A percentile compares a stretch with the other conserved stretches of the same genome.
Evolutionary conservation across 805 yeast genomes (phyloP).

Genomic region (Sugiyamaella americana): DNA sequence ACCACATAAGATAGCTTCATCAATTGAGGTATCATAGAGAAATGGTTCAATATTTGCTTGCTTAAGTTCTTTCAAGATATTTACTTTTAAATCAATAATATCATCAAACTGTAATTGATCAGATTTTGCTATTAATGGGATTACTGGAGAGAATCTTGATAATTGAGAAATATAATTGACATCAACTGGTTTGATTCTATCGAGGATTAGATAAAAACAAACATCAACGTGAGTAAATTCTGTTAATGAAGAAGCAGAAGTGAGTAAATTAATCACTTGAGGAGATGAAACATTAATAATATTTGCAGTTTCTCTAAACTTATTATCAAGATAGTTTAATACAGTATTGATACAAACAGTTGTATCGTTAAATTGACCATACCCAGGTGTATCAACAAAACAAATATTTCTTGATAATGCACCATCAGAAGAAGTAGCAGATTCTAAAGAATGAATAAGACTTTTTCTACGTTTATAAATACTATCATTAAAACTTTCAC

Average conservation of each 20-base stretch:
- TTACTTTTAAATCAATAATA: constrained; percentile 13
- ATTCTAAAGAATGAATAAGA: constrained; percentile 13
- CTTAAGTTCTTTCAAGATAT: constrained; percentile 15
- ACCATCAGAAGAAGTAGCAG: constrained; percentile 14
- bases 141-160: constrained; percentile 19
- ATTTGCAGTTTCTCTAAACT: constrained; percentile 20
- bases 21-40: constrained; percentile 16
- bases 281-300: constrained; percentile 20
- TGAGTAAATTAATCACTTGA: constrained; percentile 16
- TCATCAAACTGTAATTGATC: constrained; percentile 15
- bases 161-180: constrained; percentile 17
- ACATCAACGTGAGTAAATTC: constrained; percentile 24
- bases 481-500: too few relatives aligned
- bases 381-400: constrained; percentile 23
- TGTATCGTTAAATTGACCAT: constrained; percentile 15
- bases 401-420: constrained; percentile 22
- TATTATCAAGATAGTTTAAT: constrained; percentile 20
- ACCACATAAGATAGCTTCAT: constrained; percentile 16
- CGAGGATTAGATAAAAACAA: constrained; percentile 20
- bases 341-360: constrained; percentile 18
- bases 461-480: constrained; percentile 12
- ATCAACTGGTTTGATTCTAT: constrained; percentile 17
- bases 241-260: constrained; percentile 20
- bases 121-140: constrained; percentile 21
- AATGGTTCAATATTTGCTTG: constrained; percentile 20